These are phyloP conservation scores for Lentithecium fluviatile DNA, from an alignment of 495 filamentous ascomycete species.

Conservation along the genomic window DNA sequence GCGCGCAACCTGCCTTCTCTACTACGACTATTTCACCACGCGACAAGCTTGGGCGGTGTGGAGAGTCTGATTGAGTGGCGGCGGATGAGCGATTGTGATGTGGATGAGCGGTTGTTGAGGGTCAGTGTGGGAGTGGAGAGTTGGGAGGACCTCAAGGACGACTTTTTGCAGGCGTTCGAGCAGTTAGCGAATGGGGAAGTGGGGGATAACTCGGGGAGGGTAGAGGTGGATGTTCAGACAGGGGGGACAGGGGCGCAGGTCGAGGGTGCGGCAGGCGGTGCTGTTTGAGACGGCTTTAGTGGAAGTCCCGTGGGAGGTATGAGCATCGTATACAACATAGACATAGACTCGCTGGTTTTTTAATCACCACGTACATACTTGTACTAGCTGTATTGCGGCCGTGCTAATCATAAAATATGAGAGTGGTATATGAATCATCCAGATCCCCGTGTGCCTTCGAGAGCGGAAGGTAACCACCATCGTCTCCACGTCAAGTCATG, in stretches of 20 bases:
- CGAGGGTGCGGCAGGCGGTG: background rate
- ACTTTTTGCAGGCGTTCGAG: slow-evolving; percentile 70
- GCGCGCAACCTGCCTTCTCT: slow-evolving; percentile 73
- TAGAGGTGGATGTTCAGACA: background rate
- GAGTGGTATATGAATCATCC: no score
- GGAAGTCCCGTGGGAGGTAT: no score
- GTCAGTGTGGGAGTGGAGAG: slow-evolving; percentile 85
- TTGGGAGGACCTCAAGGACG: slow-evolving; percentile 78
- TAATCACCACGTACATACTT: no score
- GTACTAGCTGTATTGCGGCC: no score
- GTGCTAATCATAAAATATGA: no score
- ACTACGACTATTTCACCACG: slow-evolving; percentile 84
- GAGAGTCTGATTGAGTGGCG: slow-evolving; percentile 92
- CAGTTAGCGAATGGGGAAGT: slow-evolving; percentile 26
- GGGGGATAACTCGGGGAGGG: background rate
- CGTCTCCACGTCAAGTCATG: no score
- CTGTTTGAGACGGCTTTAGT: no score
- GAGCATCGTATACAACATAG: no score
- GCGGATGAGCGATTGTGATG: slow-evolving; percentile 73
- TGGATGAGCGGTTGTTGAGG: slow-evolving; percentile 72
- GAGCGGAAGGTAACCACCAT: no score
- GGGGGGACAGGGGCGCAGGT: slow-evolving; percentile 2
- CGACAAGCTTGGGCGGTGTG: slow-evolving; percentile 88
- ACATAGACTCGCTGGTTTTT: no score
- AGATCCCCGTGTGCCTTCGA: no score